A percentile compares a stretch with the other conserved stretches of the same genome.
phyloP scores from a whole-genome alignment of 805 yeast genomes.

The Candida arabinofermentans region DNA sequence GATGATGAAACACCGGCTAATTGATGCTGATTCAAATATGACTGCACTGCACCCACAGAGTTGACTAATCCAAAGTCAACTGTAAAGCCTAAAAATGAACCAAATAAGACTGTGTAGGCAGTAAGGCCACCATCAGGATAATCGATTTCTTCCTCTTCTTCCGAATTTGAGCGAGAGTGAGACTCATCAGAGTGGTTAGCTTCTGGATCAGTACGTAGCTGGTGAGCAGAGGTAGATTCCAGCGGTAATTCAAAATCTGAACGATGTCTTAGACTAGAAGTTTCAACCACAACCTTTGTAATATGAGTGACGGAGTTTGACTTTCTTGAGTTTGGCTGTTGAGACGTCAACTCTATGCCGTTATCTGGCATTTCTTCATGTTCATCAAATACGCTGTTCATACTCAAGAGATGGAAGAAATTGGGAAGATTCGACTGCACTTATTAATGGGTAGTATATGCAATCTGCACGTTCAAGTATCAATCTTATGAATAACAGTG shows the following conservation, averaged over 20 bases:
- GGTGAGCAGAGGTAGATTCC: not conserved
- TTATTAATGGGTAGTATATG: too few species aligned
- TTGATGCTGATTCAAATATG: constrained; percentile 55
- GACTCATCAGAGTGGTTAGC: not conserved
- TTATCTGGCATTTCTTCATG: too few species aligned
- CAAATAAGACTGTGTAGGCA: constrained; percentile 56
- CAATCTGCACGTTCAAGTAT: too few species aligned
- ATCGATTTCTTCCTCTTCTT: constrained; percentile 15
- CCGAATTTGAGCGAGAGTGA: too few species aligned
- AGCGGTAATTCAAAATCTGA: not conserved
- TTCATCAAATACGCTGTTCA: too few species aligned
- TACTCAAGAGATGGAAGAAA: too few species aligned
- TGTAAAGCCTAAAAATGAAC: constrained; percentile 53
- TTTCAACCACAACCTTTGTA: constrained; percentile 12
- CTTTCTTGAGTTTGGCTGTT: not conserved
- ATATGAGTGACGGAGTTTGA: constrained; percentile 7
- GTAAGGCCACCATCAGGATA: constrained; percentile 58
- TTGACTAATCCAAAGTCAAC: constrained; percentile 56
- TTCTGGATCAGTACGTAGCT: constrained; percentile 1
- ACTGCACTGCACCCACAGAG: constrained; percentile 58
- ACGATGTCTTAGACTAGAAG: constrained; percentile 6
- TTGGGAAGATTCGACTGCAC: too few species aligned
- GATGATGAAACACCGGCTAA: constrained; percentile 42
- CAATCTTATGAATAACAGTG: too few species aligned
- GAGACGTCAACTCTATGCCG: too few species aligned